Evolutionary conservation across 1,284 basidiomycete species (phyloP), one percentile per base, ranked within the genome.

Genomic region (Ustilago xerochloae): DNA sequence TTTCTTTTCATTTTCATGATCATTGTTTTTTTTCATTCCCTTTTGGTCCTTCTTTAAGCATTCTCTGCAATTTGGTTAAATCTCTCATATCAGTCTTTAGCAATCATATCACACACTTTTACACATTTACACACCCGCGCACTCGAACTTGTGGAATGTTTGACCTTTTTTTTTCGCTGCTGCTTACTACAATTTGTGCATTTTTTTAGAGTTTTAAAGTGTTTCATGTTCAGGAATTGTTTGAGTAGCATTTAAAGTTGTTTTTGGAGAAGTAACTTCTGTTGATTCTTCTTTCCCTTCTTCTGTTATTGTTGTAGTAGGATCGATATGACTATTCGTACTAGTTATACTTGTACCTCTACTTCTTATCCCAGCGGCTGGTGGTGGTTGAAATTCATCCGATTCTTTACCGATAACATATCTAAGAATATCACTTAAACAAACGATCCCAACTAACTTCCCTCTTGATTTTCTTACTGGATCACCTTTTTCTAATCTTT

Each of bases 381-480:
- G 20, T 2, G 22, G 39, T 16, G 18, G 38, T n/a, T 6, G 43
- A n/a, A 20, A 47, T 13, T 46, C 50, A 13, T 48, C 29, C 13
- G 13, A 29, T 12, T 58, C 51, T 28, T 56, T 55, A 13, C 82
- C 82, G 24, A 83, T 80, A 16, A 84, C 79, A 51, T 84, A 81
- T 29, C 75, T 52, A 24, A 84, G 53, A 2, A 84, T 69, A 58
- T 84, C 82, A 16, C 60, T 65, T 30, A 84, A 51, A 47, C 81
- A 81, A 3, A 84, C 52, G n/a, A 84, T 80, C 2, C 82, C 82
- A 6, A 82, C 80, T 10, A 84, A 49, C 20, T 46, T 68, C 8
- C 80, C 80, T 1, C 75, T 46, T 7, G 45, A 52, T 15, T 43
- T 66, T 4, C 77, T 33, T 4, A 75, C 61, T 13, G 76, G 72